Evolutionary conservation across 2,329 filamentous ascomycete genomes (phyloP).

Genomic region (Aurifilum marmelostoma): DNA sequence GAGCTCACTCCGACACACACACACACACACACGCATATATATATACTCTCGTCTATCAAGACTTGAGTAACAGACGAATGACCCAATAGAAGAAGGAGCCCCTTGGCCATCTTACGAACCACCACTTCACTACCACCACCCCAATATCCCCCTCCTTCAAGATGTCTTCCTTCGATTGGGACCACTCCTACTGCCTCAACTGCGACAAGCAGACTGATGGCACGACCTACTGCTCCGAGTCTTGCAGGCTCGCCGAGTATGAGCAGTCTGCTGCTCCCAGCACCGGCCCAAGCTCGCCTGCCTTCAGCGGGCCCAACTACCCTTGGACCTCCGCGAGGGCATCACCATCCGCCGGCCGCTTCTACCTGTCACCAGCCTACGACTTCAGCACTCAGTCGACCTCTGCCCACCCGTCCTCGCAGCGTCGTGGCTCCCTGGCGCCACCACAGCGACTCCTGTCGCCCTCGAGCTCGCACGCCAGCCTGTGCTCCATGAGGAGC

Average conservation of each 20-base stretch:
- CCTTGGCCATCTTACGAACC: not conserved
- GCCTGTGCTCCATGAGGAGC: constrained; percentile 78
- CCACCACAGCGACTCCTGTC: constrained; percentile 52
- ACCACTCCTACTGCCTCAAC: constrained; percentile 89
- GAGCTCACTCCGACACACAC: not conserved
- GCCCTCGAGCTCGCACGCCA: constrained; percentile 81
- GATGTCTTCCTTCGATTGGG: constrained; percentile 69
- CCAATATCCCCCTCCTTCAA: constrained; percentile 34
- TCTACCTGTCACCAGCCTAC: constrained; percentile 75
- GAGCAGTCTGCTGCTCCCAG: constrained; percentile 65
- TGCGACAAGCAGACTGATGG: constrained; percentile 88
- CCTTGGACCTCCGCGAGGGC: constrained; percentile 45
- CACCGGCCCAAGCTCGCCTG: constrained; percentile 62
- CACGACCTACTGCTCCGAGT: constrained; percentile 88
- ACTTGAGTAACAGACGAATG: not conserved
- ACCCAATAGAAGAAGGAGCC: constrained; percentile 8
- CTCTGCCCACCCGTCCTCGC: constrained; percentile 17
- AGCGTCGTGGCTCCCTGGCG: constrained; percentile 46
- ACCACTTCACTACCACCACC: not conserved
- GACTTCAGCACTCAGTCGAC: constrained; percentile 61
- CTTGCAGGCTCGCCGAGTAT: constrained; percentile 85
- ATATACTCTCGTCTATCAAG: not conserved
- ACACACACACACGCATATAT: not conserved
- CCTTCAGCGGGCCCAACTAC: constrained; percentile 54
- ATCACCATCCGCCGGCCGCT: constrained; percentile 46